Evolutionary conservation across 2,329 filamentous ascomycete species (phyloP), one percentile per base, ranked within the genome.

Genomic region (Calonectria pauciramosa): DNA sequence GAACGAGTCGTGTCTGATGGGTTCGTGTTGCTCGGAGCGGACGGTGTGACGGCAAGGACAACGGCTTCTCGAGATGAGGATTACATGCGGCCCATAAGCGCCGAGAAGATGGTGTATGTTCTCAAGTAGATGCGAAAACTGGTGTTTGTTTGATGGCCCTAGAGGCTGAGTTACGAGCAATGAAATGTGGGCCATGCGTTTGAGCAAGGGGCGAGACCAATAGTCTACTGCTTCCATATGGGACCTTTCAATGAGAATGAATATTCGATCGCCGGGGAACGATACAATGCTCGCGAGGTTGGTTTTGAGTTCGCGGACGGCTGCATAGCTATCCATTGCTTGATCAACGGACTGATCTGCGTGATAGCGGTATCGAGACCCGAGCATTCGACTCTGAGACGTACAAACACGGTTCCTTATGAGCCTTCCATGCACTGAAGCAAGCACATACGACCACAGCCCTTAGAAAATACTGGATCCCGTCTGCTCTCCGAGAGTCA

Each of bases 21-120:
- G 0, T 82, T 85, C 49, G 16, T 67, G 0, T 72, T 85, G 23
- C 70, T 85, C 0, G 82, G 82, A 0, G 68, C 75, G 2, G 74
- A 75, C 0, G 49, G 59, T 1, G 82, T 86, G 41, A 76, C 76
- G 1, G 77, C 75, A 18, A 79, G 83, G 13, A 59, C 66, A n/a
- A 68, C 26, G 2, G 52, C 23, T 2, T 23, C 70, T 10, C 80
- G 82, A 2, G 20, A 20, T 1, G 81, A 85, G 65, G 78, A 80
- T 0, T 82, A 82, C 66, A 86, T 87, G 85, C 80, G 76, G 1
- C 84, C 86, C 0, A 78, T 88, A 0, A 86, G 85, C 69, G 85
- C 80, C 0, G 86, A 88, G 77, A 88, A 87, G 77, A 65, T 87
- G 13, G 82, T 84, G 0, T 84, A 84, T 41, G 66, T 28, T 23